phyloP scores from a whole-genome alignment of 1,284 basidiomycete genomes.

The Leccinum insolens region DNA sequence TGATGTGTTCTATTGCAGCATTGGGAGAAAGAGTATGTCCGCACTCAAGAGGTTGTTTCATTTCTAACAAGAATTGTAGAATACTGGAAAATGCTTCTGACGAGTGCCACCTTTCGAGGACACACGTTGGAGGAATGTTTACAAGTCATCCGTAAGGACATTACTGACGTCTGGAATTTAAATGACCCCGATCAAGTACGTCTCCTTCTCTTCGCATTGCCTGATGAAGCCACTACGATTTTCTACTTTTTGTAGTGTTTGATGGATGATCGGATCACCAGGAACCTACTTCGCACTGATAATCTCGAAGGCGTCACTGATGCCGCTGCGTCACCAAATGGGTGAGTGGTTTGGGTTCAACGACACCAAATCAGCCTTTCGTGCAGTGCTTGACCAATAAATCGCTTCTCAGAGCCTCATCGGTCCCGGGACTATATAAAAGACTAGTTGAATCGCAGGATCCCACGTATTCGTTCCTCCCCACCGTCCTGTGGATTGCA shows the following conservation, averaged over 20 bases:
- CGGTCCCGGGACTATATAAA: neutral
- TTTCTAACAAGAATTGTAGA: constrained; percentile 16
- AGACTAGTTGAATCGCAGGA: constrained; percentile 1
- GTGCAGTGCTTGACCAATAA: neutral
- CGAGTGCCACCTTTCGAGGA: constrained; percentile 25
- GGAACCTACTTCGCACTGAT: constrained; percentile 9
- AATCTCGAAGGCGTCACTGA: neutral
- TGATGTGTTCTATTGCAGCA: constrained; percentile 11
- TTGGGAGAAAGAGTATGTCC: constrained; percentile 28
- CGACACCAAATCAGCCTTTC: neutral
- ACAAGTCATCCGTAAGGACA: constrained; percentile 27
- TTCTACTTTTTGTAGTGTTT: constrained; percentile 10
- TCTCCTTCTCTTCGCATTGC: neutral
- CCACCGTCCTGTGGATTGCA: neutral
- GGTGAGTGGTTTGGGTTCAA: constrained; percentile 4
- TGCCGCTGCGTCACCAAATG: constrained; percentile 1
- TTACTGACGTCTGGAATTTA: constrained; percentile 34
- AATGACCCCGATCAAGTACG: constrained; percentile 29
- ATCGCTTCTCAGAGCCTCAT: constrained; percentile 5
- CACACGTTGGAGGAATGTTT: constrained; percentile 25
- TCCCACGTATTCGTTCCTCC: neutral
- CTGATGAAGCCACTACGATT: neutral
- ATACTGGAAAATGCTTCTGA: constrained; percentile 34
- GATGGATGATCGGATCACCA: constrained; percentile 15
- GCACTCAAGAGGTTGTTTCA: neutral